Evolutionary conservation across 2,329 filamentous ascomycete species (phyloP).

Genomic region (Colletotrichum navitas): DNA sequence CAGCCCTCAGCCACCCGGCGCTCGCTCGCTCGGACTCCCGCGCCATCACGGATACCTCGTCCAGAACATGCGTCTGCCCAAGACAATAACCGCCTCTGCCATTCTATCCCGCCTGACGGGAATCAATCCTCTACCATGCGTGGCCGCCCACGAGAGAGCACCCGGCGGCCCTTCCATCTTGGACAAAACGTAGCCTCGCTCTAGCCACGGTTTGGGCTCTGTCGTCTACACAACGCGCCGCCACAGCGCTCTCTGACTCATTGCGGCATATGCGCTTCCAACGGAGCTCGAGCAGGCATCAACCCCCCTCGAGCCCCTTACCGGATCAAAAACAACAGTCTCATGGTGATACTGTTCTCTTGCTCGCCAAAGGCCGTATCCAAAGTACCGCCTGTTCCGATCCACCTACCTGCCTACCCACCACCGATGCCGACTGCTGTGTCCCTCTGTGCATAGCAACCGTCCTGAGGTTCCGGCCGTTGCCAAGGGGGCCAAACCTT

Average conservation of each 20-base stretch:
- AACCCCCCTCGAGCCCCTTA: slow-evolving; percentile 14
- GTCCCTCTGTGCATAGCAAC: neutral
- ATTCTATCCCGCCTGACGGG: slow-evolving; percentile 26
- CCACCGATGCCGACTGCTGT: neutral
- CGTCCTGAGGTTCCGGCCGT: slow-evolving; percentile 17
- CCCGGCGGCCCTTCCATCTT: neutral
- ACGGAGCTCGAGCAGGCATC: slow-evolving; percentile 23
- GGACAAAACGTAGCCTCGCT: slow-evolving; percentile 7
- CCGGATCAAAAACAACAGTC: slow-evolving; percentile 19
- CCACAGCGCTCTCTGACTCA: slow-evolving; percentile 1
- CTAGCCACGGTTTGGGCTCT: neutral
- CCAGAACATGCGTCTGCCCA: slow-evolving; percentile 5
- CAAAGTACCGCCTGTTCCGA: neutral
- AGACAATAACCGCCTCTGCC: slow-evolving; percentile 34
- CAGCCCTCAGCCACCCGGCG: slow-evolving; percentile 14
- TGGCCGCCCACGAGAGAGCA: slow-evolving; percentile 4
- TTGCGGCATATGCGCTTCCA: neutral
- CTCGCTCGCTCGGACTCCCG: slow-evolving; percentile 25
- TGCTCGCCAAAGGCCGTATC: neutral
- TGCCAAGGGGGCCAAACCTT: slow-evolving; percentile 32
- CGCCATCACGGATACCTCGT: slow-evolving; percentile 24
- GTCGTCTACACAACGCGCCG: neutral
- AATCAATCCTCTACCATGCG: slow-evolving; percentile 1
- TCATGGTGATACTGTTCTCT: slow-evolving; percentile 27
- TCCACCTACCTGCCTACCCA: neutral